Base-by-base conservation (phyloP, 345 rosid species). In the Camelina neglecta region DNA sequence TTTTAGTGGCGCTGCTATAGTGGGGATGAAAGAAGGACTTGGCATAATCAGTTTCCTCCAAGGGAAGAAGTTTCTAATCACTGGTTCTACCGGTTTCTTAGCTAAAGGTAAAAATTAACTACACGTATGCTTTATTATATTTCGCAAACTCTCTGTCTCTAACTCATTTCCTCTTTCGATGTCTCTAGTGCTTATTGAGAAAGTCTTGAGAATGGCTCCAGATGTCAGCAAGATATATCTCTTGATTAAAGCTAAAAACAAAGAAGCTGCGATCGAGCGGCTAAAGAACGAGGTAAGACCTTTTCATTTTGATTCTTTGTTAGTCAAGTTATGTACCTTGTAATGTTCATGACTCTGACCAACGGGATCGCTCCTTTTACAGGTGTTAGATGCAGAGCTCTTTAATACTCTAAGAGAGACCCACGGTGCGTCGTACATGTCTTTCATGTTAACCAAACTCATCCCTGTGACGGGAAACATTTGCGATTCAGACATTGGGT, bases 31-130 rank as follows among this genome's bases (percentile, higher is more conserved):
- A 56, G 89, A 87, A 53, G 99, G 97, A 8, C 84, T 95, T 80
- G 99, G 99, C 60, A 95, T 95, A 71, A 81, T 86, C 68, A 92
- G 90, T 59, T 95, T 88, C 70, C 87, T 95, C 45, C 81, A 83
- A 75, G 97, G 93, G 69, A 92, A 90, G 75, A 79, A 70, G 21
- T 81, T 92, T 60, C 83, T 95, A 66, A 83, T 95, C 61, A 90
- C 97, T 60, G 99, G 97, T 45, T 89, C 92, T 7, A 95, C 99
- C 6, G 98, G 97, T n/a, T 94, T 94, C 82, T 83, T 94, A 12
- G 97, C 93, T 15, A 94, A 91, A 85, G 93, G 98, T 91, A 75
- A 8, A 44, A 59, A 79, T 12, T 1, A 75, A 20, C 16, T 61
- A 16, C 50, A 45, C 36, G 18, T 18, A 1, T 61, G 31, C 20